Evolutionary conservation across 805 yeast species (phyloP), one percentile per base, ranked within the genome.

Genomic region (Cyberlindnera euphorbiiphila): DNA sequence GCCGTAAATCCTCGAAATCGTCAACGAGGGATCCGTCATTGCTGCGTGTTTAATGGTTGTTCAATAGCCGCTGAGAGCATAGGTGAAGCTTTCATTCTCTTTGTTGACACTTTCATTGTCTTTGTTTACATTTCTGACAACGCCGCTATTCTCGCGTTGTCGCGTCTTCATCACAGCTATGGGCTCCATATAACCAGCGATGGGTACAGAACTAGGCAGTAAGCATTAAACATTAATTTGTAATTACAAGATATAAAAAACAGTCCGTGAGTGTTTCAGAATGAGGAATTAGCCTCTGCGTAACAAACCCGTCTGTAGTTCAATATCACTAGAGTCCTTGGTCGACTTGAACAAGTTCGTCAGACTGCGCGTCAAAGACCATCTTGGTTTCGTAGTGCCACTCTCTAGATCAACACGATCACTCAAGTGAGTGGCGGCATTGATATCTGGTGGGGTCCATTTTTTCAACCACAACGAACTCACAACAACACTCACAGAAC

Each of bases 401-500:
- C 37, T 25, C 35, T 47, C 53, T 13, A 44, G 22, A 30, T 54
- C 57, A 32, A 25, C 29, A 6, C 34, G 48, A 9, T 29, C 29
- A 21, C 25, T 37, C 23, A 24, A 20, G 13, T 26, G 34, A 6
- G 27, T 39, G 24, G 16, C 30, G 23, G 23, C 25, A 9, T 17
- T 10, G 14, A 52, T 21, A 9, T 44, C 42, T 18, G 56, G 59
- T 11, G 72, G 65, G 24, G 51, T 69, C 88, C 91, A 87, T 32
- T 65, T 62, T 54, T 82, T 84, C 50, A 91, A 66, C 51, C 77
- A 57, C 42, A 91, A 65, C 0, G 96, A 87, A 45, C 85, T 84
- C 31, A 81, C 51, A 19, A 93, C 89, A 16, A 91, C 98, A 50
- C 95, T 84, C 2, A 87, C 80, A 1, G 96, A 85, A 47, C 96